Base-by-base conservation (phyloP, 371 early-diverging fungal species). In the Lichtheimia hyalospora region DNA sequence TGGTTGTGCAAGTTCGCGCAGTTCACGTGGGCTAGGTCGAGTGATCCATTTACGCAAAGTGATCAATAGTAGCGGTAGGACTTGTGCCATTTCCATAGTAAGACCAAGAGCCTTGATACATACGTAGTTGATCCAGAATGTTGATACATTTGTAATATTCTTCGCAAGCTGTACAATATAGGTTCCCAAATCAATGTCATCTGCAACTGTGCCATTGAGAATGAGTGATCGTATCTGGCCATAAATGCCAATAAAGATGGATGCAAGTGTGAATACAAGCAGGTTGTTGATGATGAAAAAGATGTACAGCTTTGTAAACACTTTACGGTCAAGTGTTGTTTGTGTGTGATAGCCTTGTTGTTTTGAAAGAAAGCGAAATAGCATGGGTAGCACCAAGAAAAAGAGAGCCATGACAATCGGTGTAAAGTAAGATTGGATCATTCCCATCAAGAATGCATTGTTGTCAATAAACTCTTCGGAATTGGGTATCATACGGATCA, bases 261-360 rank as follows among this genome's bases (percentile, higher is more conserved):
- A 70, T 3, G 82, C 64, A n/a, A 88, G 58, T 6, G 86, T 87
- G 59, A 87, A 84, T n/a, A 87, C 75, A 50, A 86, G 59, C 28
- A 89, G 63, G 70, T 89, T 87, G 68, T 85, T 85, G 61, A 89
- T 63, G 23, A 91, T 83, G 63, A 86, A 89, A 70, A 92, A 93
- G n/a, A 84, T 70, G 68, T 88, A 92, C 61, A 86, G 83, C 69
- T 90, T 93, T 65, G 84, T 71, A 61, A 91, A 70, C 24, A 90
- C 88, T 34, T 74, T 70, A 39, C 89, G 83, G 51, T 93, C 91
- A 5, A 88, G 81, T 3, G 87, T 89, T 0, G 88, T 81, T 18
- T 82, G 71, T 42, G 89, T 88, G n/a, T 75, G 62, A 28, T 87
- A 87, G 16, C 93, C 93, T 74, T 92, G 91, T 58, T 86, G 79